These are phyloP conservation scores for Candida wancherniae DNA, from an alignment of 805 yeast species.

Conservation along the genomic window DNA sequence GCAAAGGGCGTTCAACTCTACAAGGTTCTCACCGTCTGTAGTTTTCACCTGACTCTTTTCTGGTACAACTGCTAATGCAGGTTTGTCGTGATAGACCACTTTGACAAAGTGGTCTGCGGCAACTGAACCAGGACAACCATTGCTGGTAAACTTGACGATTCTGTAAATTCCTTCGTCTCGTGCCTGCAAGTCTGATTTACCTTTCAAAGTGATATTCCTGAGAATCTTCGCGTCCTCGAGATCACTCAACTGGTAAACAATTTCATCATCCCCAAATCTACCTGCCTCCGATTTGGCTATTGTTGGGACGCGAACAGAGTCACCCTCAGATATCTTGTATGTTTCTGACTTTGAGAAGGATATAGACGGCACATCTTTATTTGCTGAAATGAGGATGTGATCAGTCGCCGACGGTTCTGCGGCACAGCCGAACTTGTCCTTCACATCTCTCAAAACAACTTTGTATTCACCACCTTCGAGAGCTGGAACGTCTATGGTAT, in stretches of 20 bases:
- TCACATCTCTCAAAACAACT: slow-evolving; percentile 56
- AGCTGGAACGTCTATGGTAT: slow-evolving; percentile 48
- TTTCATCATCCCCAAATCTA: slow-evolving; percentile 22
- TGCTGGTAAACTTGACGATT: slow-evolving; percentile 35
- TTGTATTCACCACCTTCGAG: slow-evolving; percentile 69
- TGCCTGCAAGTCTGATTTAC: slow-evolving; percentile 22
- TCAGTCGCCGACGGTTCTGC: slow-evolving; percentile 66
- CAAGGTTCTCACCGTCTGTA: slow-evolving; percentile 2
- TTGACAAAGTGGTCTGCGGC: too few relatives aligned
- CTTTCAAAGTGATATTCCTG: slow-evolving; percentile 8
- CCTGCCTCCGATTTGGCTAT: slow-evolving; percentile 31
- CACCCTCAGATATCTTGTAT: slow-evolving; percentile 56
- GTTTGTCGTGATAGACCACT: slow-evolving; percentile 26
- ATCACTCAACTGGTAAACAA: slow-evolving; percentile 28
- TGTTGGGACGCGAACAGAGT: slow-evolving; percentile 51
- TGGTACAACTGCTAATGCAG: slow-evolving; percentile 10
- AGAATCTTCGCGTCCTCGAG: slow-evolving; percentile 15
- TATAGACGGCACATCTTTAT: slow-evolving; percentile 60
- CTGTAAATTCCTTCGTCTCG: slow-evolving; percentile 40
- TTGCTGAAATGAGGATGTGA: slow-evolving; percentile 55
- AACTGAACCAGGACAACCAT: slow-evolving; percentile 48
- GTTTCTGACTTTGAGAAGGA: slow-evolving; percentile 25
- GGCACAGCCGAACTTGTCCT: slow-evolving; percentile 74
- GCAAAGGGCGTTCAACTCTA: slow-evolving; percentile 28
- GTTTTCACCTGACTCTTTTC: slow-evolving; percentile 15